Evolutionary conservation across 305 asterid species (phyloP).

Genomic region (Andrographis paniculata): DNA sequence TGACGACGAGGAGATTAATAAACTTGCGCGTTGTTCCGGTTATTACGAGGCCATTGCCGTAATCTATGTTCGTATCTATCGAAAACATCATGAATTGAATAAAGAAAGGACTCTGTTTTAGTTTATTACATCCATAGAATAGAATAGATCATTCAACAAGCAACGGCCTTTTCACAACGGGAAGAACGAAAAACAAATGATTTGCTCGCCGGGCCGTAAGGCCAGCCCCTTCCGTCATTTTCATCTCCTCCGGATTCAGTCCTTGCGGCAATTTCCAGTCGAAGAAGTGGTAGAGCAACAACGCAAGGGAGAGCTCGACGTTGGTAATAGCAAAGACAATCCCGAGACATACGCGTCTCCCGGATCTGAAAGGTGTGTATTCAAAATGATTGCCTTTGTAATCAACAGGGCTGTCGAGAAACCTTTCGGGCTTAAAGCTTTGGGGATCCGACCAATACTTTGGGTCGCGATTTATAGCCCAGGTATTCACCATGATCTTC

Average conservation of each 20-base stretch:
- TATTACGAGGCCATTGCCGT: too few species aligned
- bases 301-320: constrained; percentile 18
- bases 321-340: constrained; percentile 24
- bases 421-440: constrained; percentile 25
- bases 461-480: constrained; percentile 26
- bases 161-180: background rate
- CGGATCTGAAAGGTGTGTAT: constrained; percentile 26
- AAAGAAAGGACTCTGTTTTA: too few species aligned
- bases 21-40: too few species aligned
- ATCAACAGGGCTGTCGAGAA: constrained; percentile 18
- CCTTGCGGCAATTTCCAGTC: constrained; percentile 18
- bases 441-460: constrained; percentile 18
- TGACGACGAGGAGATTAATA: too few species aligned
- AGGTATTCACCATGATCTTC: constrained; percentile 17
- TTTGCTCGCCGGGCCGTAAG: constrained; percentile 6
- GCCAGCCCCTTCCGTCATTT: constrained; percentile 21
- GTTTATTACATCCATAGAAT: too few species aligned
- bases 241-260: constrained; percentile 4
- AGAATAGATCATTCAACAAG: too few species aligned
- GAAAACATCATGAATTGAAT: too few species aligned
- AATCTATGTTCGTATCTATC: too few species aligned
- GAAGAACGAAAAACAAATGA: constrained; percentile 5
- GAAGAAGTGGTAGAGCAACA: constrained; percentile 21
- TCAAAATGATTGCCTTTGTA: constrained; percentile 21
- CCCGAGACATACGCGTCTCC: constrained; percentile 28